Base-by-base conservation (phyloP, 805 yeast genomes). In the Ogataea sp. region DNA sequence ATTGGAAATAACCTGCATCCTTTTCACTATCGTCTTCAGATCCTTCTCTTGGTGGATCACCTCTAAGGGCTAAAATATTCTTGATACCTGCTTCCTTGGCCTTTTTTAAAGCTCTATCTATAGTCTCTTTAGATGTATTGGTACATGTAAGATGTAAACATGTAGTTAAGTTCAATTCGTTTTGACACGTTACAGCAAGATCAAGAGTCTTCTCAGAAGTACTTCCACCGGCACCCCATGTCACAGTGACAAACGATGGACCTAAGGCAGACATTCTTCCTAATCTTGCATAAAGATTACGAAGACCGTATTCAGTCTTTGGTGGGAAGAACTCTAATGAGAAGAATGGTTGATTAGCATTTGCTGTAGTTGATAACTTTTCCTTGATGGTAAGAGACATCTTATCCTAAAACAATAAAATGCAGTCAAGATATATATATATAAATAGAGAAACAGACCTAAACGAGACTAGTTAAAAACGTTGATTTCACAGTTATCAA, bases 171-270 rank as follows among this genome's bases (percentile, higher is more conserved):
- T 82, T 81, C 42, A 89, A 68, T 36, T 80, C 86, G 34, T 71
- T 64, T 51, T 83, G 86, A 49, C 94, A 82, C 2, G 84, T 71
- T 20, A 75, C 67, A 1, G 96, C 96, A 42, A 93, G 67, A 33
- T 85, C 90, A 42, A 93, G 60, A 0, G 96, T 85, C 64, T 87
- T 88, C 36, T 76, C 82, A 35, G 90, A 78, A 9, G 97, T 87
- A 5, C 95, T 79, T 3, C 98, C 98, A 31, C 97, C 97, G 5
- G 98, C 97, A 26, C 97, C 98, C 97, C 97, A 93, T 0, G 99
- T 93, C 13, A 93, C 83, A 3, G 96, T 86, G 39, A 90, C 80
- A 57, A 93, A 94, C 14, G 82, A 65, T 3, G 97, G 97, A 41
- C 88, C 89, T 45, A 93, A 64, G 3, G 83, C 82, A 46, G 85